Conservation (phyloP, 148 eudicot species). For the Amaranthus cruentus region DNA sequence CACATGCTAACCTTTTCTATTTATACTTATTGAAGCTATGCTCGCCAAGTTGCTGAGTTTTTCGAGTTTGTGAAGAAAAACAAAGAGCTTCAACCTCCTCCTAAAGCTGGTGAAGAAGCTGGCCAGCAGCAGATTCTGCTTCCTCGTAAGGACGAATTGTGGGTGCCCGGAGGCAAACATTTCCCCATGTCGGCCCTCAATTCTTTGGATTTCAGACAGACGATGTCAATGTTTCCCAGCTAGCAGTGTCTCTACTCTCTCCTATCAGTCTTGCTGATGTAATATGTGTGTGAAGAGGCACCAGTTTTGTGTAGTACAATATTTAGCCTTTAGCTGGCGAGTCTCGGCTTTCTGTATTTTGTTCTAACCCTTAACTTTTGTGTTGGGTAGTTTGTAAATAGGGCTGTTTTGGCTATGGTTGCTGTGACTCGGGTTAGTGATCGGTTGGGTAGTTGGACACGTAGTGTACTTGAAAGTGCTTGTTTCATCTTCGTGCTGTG, state of each 20-base stretch:
- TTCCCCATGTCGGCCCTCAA: slow-evolving; percentile 44
- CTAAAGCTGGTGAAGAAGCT: slow-evolving; percentile 23
- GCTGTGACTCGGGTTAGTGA: slow-evolving; percentile 12
- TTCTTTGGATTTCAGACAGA: slow-evolving; percentile 47
- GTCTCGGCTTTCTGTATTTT: slow-evolving; percentile 11
- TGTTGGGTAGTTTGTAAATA: slow-evolving; percentile 27
- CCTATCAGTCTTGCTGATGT: slow-evolving; percentile 3
- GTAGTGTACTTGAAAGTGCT: not conserved
- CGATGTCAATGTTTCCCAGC: slow-evolving; percentile 46
- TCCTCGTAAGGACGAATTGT: slow-evolving; percentile 43
- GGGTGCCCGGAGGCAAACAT: slow-evolving; percentile 49
- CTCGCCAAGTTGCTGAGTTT: slow-evolving; percentile 83
- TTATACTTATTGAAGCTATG: slow-evolving; percentile 53
- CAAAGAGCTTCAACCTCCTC: slow-evolving; percentile 45
- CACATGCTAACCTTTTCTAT: slow-evolving; percentile 2
- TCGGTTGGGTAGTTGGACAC: not conserved
- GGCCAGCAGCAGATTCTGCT: slow-evolving; percentile 38
- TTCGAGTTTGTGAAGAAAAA: slow-evolving; percentile 76
- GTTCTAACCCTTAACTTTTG: slow-evolving; percentile 20
- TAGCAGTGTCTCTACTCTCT: slow-evolving; percentile 16
- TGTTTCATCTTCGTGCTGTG: not conserved
- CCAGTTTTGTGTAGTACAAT: slow-evolving; percentile 15
- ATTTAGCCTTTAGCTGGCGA: slow-evolving; percentile 15
- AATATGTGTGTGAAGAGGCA: slow-evolving; percentile 8
- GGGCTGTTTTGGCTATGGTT: slow-evolving; percentile 18